Evolutionary conservation across 257 asterid genomes (phyloP).

Genomic region (Petunia axillaris): DNA sequence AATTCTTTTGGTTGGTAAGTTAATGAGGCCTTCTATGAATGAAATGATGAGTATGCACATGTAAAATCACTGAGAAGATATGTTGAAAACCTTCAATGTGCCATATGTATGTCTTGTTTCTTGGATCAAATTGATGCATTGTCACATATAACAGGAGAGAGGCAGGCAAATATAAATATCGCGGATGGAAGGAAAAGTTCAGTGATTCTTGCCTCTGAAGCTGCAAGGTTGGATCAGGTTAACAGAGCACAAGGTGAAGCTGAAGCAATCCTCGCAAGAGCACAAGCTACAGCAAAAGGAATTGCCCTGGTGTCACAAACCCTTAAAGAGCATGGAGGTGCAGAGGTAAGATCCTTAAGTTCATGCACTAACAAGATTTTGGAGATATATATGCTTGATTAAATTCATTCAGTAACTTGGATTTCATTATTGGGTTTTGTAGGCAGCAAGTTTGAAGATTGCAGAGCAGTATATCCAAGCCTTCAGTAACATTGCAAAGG

Average conservation of each 20-base stretch:
- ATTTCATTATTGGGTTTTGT: constrained; percentile 29
- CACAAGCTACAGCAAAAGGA: constrained; percentile 88
- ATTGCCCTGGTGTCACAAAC: constrained; percentile 63
- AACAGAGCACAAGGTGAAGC: constrained; percentile 65
- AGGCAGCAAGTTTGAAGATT: constrained; percentile 90
- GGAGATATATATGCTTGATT: background rate
- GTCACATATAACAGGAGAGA: constrained; percentile 23
- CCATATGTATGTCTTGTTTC: background rate
- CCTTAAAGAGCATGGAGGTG: constrained; percentile 63
- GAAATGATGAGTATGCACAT: background rate
- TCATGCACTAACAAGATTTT: background rate
- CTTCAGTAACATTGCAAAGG: constrained; percentile 72
- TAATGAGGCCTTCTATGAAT: background rate
- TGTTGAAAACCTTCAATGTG: background rate
- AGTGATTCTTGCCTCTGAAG: constrained; percentile 30
- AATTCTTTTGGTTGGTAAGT: background rate
- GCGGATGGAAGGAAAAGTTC: constrained; percentile 24
- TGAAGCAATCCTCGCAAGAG: constrained; percentile 80
- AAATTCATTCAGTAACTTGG: background rate
- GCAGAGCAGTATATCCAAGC: constrained; percentile 94
- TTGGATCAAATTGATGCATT: background rate
- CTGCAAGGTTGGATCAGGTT: constrained; percentile 31
- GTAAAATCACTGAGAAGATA: background rate
- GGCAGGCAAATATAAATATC: constrained; percentile 28
- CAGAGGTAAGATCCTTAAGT: constrained; percentile 59